Evolutionary conservation across 192 early-diverging fungal species (phyloP).

Genomic region (Allomyces macrogynus): DNA sequence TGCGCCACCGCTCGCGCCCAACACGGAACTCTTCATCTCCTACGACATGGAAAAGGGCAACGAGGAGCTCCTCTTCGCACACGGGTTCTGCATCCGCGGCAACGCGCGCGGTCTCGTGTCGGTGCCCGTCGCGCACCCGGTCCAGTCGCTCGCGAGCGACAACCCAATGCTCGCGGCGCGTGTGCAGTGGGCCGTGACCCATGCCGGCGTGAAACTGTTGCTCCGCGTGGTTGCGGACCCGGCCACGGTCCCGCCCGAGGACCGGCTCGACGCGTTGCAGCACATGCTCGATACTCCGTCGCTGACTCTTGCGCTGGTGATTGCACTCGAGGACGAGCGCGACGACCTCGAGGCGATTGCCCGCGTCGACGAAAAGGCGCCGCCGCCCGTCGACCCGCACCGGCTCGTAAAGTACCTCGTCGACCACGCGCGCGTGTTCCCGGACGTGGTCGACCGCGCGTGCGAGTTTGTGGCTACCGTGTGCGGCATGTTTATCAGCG

Average conservation of each 20-base stretch:
- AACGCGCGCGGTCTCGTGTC: background rate
- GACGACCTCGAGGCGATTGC: background rate
- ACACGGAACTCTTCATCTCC: background rate
- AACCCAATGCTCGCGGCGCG: background rate
- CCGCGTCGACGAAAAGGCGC: background rate
- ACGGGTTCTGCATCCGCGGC: background rate
- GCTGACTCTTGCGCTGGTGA: background rate
- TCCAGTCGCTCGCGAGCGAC: background rate
- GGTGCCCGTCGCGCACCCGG: background rate
- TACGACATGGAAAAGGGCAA: background rate
- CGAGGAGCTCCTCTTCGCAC: background rate
- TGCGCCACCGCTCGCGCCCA: too few relatives aligned
- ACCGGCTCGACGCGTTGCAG: background rate
- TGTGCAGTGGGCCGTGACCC: background rate
- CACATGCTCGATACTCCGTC: background rate
- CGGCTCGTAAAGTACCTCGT: background rate
- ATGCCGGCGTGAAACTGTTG: background rate
- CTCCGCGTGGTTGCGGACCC: background rate
- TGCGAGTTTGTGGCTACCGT: too few relatives aligned
- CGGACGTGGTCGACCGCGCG: background rate
- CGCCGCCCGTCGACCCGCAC: background rate
- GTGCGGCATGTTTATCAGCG: too few relatives aligned
- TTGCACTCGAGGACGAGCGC: background rate
- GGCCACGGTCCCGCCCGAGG: background rate
- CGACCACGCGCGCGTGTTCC: background rate